Evolutionary conservation across 345 rosid species (phyloP).

Genomic region (Hibiscus trionum): DNA sequence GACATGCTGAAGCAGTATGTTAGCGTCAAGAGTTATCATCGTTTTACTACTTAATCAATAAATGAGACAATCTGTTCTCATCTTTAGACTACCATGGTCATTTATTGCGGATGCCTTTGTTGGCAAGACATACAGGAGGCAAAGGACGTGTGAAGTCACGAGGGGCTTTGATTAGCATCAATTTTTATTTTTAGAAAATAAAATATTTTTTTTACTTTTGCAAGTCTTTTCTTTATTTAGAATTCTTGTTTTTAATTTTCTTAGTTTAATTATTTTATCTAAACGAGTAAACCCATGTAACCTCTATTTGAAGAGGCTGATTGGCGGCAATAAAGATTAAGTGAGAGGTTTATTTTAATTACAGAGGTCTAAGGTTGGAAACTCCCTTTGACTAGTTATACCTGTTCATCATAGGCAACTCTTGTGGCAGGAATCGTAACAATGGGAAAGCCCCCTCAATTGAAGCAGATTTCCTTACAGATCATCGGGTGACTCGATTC

Average conservation of each 20-base stretch:
- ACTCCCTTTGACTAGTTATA: not conserved
- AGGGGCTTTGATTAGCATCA: no score
- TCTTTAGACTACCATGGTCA: not conserved
- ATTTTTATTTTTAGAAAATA: no score
- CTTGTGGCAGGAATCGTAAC: not conserved
- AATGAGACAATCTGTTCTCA: not conserved
- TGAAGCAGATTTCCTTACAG: not conserved
- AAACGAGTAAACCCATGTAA: not conserved
- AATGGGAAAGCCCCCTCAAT: not conserved
- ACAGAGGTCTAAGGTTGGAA: not conserved
- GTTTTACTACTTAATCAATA: not conserved
- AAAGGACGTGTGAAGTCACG: no score
- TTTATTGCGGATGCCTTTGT: no score
- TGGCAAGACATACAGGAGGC: no score
- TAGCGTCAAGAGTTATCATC: not conserved
- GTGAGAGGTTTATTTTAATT: no score
- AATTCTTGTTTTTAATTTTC: not conserved
- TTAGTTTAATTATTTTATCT: not conserved
- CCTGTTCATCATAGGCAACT: not conserved
- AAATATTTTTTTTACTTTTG: no score
- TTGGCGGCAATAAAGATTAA: no score
- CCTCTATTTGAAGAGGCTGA: not conserved
- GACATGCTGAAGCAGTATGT: not conserved
- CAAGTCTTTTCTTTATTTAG: no score
- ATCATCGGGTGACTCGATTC: not conserved